Evolutionary conservation across 306 rosid genomes (phyloP), one percentile per base, ranked within the genome.

Genomic region (Cicer judaicum): DNA sequence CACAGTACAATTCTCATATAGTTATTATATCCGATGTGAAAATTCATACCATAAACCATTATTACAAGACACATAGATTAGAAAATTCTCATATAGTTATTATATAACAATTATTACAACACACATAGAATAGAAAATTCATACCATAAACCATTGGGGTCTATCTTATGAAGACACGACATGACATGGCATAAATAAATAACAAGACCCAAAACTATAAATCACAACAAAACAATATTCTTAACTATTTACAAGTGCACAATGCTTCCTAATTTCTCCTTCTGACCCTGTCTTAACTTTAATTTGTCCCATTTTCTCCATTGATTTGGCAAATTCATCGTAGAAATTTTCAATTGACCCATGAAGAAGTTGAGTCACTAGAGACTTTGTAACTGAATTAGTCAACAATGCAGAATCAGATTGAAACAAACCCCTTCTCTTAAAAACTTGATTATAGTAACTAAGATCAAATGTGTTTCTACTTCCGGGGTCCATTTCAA

Each of bases 401-500:
- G 84, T 88, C 69, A 82, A 76, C 69, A 94, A 78, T 11, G 94
- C 92, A 15, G 97, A 72, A 68, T 94, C 98, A 7, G 98, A 94
- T 55, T 80, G 74, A 78, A 94, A 91, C 3, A 94, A 76, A 0
- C 97, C 98, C 5, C 97, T 76, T 66, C 98, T 71, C 82, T 94
- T 91, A 10, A 88, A 65, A 2, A 94, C 79, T 1, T 24, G 85
- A 0, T 64, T 21, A 80, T 83, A 94, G 83, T 94, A 94, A 74
- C 85, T 52, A 5, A 89, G 91, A 74, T 94, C 98, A 78, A 94
- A 94, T 64, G 98, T 86, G 18, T 86, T 82, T 78, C 72, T 83
- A 52, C 98, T 94, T 46, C 98, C 98, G 0, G 98, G 98, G 80
- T 94, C 98, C 97, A 94, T 89, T 82, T 89, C 97, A 15, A 91